Evolutionary conservation across 257 asterid genomes (phyloP).

Genomic region (Penstemon davidsonii): DNA sequence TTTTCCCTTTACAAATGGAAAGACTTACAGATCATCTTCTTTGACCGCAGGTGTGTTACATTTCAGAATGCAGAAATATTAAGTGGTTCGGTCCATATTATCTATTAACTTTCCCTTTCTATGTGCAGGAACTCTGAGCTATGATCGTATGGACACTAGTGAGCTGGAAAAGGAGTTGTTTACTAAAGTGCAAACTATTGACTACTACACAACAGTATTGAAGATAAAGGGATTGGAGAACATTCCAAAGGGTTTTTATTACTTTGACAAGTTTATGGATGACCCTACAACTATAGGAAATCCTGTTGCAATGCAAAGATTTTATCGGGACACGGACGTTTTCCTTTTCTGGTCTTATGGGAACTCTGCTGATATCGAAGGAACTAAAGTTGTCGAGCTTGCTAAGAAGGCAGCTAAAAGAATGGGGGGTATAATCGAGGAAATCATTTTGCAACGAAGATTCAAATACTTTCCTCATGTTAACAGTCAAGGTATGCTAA

Average conservation of each 20-base stretch:
- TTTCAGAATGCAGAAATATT: not conserved
- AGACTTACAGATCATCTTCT: slow-evolving; percentile 57
- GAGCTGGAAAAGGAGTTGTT: slow-evolving; percentile 65
- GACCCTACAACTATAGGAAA: slow-evolving; percentile 70
- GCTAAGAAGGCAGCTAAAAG: slow-evolving; percentile 59
- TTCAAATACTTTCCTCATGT: slow-evolving; percentile 87
- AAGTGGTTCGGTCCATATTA: not conserved
- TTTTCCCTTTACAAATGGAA: slow-evolving; percentile 60
- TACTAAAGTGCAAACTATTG: slow-evolving; percentile 67
- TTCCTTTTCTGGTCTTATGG: slow-evolving; percentile 90
- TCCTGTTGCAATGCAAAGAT: slow-evolving; percentile 89
- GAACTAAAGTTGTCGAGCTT: slow-evolving; percentile 47
- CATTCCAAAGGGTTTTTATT: slow-evolving; percentile 76
- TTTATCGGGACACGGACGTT: slow-evolving; percentile 52
- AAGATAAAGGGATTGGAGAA: slow-evolving; percentile 71
- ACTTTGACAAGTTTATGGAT: slow-evolving; percentile 74
- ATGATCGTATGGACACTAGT: slow-evolving; percentile 44
- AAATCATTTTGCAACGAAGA: slow-evolving; percentile 54
- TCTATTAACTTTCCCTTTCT: slow-evolving; percentile 14
- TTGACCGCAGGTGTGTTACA: slow-evolving; percentile 39
- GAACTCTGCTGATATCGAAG: slow-evolving; percentile 57
- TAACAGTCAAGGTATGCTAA: slow-evolving; percentile 52
- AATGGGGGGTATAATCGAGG: slow-evolving; percentile 63
- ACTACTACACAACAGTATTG: slow-evolving; percentile 75
- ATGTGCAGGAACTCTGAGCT: slow-evolving; percentile 38